phyloP scores from a whole-genome alignment of 352 stramenopile genomes.

The Albugo laibachii region DNA sequence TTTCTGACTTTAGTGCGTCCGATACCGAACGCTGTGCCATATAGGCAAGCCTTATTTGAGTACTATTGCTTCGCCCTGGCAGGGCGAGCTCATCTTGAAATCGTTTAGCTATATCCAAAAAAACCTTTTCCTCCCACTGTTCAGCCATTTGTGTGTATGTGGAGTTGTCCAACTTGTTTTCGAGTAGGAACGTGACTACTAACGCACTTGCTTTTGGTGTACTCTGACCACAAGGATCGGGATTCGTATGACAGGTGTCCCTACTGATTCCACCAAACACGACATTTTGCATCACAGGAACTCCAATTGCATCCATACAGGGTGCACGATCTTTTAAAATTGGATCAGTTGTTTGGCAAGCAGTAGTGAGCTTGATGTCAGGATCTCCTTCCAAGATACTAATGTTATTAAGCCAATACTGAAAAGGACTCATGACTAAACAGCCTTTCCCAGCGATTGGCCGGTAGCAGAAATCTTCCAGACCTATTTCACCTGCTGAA shows the following conservation, averaged over 20 bases:
- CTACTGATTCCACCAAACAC: conserved; percentile 60
- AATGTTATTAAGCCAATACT: conserved; percentile 50
- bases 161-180: conserved; percentile 47
- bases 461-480: conserved; percentile 63
- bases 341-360: conserved; percentile 60
- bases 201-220: conserved; percentile 56
- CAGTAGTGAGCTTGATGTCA: conserved; percentile 72
- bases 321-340: conserved; percentile 26
- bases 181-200: conserved; percentile 77
- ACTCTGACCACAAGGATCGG: conserved; percentile 63
- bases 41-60: conserved; percentile 56
- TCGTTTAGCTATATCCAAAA: conserved; percentile 21
- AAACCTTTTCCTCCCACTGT: conserved; percentile 66
- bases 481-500: conserved; percentile 14
- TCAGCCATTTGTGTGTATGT: conserved; percentile 56
- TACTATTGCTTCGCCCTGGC: conserved; percentile 1
- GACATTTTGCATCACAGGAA: conserved; percentile 76
- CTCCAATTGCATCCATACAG: conserved; percentile 81
- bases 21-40: conserved; percentile 75
- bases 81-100: background rate
- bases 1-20: conserved; percentile 72
- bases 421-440: conserved; percentile 61
- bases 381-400: conserved; percentile 38
- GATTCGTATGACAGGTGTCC: conserved; percentile 50
- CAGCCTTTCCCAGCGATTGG: conserved; percentile 63